These are phyloP conservation scores for Rhodocollybia butyracea DNA, from an alignment of 768 basidiomycete species.

Conservation along the genomic window DNA sequence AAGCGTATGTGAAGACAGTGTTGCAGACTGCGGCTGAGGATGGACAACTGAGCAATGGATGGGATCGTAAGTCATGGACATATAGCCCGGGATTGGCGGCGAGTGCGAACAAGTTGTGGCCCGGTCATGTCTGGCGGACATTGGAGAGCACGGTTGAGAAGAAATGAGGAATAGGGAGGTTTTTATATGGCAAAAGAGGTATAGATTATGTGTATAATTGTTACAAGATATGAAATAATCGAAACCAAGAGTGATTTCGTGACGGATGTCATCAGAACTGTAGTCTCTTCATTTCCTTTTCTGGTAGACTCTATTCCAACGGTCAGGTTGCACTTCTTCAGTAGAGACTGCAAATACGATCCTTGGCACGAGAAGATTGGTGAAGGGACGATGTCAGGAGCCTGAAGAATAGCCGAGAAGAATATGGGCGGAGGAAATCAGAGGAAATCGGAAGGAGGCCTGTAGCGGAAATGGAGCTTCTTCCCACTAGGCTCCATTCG, in stretches of 20 bases:
- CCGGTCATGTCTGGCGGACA: conserved; percentile 18
- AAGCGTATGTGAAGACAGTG: not conserved
- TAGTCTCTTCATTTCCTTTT: not conserved
- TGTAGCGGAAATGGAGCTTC: not conserved
- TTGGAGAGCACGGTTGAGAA: not conserved
- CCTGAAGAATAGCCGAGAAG: not conserved
- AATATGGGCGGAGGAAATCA: not conserved
- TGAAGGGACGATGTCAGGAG: not conserved
- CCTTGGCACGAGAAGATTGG: not conserved
- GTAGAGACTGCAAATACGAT: not conserved
- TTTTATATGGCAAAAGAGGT: too few relatives aligned
- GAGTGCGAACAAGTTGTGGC: conserved; percentile 18
- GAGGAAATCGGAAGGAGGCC: not conserved
- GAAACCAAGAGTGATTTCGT: too few relatives aligned
- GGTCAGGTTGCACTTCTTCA: not conserved
- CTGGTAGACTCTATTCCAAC: not conserved
- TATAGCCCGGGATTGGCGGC: conserved; percentile 13
- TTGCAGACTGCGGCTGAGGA: conserved; percentile 6
- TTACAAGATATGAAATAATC: too few relatives aligned
- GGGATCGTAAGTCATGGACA: conserved; percentile 9
- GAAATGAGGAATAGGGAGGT: not conserved
- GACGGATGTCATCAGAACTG: not conserved
- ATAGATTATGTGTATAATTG: too few relatives aligned
- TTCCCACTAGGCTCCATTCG: too few relatives aligned
- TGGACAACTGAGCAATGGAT: conserved; percentile 15